Base-by-base conservation (phyloP, 768 basidiomycete genomes). In the Peribolospora kevripleyi region DNA sequence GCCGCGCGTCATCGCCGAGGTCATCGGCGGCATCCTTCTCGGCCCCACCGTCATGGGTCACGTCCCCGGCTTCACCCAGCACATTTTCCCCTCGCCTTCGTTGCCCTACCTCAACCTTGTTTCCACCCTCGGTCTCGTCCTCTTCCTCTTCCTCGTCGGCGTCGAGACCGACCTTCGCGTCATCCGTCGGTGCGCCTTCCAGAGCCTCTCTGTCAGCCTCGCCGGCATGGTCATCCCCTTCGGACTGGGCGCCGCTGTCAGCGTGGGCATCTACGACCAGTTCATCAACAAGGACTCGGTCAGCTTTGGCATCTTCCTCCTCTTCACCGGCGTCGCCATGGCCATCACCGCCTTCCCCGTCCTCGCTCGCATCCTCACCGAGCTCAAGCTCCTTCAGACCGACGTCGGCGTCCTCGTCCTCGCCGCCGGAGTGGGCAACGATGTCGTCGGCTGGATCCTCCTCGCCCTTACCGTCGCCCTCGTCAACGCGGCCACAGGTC, bases 1-100 rank as follows among this genome's bases (percentile, higher is more conserved):
- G 63, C 91, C 91, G 2, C 73, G 80, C n/a, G 90, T 95, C 57
- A 86, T 93, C 53, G 79, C 87, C 46, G 90, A 95, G 66, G 81
- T 93, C 57, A 76, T 95, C 54, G 85, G 80, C 0, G 91, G 91
- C 25, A 78, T 97, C 59, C 62, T 95, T 25, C 74, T 95, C 8
- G 88, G 87, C 46, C 68, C 64, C 61, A 80, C 79, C 9, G 74
- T 57, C 9, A 55, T 61, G 8, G 58, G 58, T 5, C 14, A 8
- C 39, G 36, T 87, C 56, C 84, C 82, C 0, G 65, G 71, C 45
- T 91, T 87, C 69, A 80, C 86, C 0, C 54, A 81, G 48, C 78
- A 79, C 64, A 78, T 93, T 54, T 97, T 97, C 66, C 87, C 91
- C 0, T 1, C 65, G 0, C 69, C 70, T 0, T 87, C 85, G 0